Percentiles rank a stretch among this genome's conserved stretches.
phyloP scores from a whole-genome alignment of 495 filamentous ascomycete genomes.

The Neurospora sp. region DNA sequence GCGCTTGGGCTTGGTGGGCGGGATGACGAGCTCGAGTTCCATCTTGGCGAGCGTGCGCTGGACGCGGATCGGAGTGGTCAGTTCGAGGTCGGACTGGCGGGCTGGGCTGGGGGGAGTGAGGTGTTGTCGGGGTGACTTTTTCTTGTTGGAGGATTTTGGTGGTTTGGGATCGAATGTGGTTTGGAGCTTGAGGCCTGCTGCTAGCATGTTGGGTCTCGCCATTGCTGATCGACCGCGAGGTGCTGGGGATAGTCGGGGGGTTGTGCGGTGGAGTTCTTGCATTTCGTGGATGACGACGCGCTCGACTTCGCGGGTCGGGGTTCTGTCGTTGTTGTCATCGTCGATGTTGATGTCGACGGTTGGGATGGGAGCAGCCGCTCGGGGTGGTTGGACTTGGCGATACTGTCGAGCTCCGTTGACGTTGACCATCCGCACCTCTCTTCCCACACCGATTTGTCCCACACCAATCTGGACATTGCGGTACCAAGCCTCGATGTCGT shows the following conservation, averaged over 20 bases:
- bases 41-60: background rate
- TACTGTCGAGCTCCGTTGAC: background rate
- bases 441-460: background rate
- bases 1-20: background rate
- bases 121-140: background rate
- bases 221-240: constrained; percentile 8
- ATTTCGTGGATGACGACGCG: constrained; percentile 11
- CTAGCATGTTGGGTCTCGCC: constrained; percentile 3
- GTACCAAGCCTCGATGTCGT: constrained; percentile 26
- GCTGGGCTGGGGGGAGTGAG: background rate
- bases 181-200: constrained; percentile 29
- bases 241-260: constrained; percentile 12
- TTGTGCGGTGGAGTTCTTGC: constrained; percentile 15
- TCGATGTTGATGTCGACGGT: background rate
- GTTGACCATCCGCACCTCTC: background rate
- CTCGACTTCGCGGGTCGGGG: background rate
- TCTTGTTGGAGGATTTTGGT: background rate
- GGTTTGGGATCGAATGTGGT: constrained; percentile 21
- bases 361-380: background rate
- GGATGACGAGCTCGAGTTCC: background rate
- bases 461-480: constrained; percentile 13
- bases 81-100: background rate
- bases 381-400: background rate
- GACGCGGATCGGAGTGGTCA: background rate
- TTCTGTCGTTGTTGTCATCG: background rate